Conservation (phyloP, 108 stramenopile species). For the Skeletonema grethae region DNA sequence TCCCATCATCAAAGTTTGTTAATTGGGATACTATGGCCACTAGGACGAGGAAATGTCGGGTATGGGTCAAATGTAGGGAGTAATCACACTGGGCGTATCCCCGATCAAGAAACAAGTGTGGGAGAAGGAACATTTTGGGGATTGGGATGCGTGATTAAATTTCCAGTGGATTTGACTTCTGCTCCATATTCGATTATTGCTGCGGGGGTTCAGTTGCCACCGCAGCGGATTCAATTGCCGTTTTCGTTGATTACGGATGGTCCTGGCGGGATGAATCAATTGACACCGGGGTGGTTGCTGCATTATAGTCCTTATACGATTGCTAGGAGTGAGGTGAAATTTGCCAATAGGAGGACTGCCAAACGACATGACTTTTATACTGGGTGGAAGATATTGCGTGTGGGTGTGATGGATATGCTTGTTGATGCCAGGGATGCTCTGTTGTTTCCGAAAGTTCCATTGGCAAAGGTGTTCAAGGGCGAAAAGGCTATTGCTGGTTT, state of each 20-base stretch:
- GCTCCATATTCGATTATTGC: conserved; percentile 94
- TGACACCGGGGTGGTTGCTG: conserved; percentile 92
- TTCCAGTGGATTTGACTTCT: conserved; percentile 82
- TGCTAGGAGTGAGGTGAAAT: conserved; percentile 84
- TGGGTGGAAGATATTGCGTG: conserved; percentile 80
- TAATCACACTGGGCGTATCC: conserved; percentile 94
- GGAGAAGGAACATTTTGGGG: conserved; percentile 97
- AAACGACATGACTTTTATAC: conserved; percentile 74
- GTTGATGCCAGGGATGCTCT: conserved; percentile 56
- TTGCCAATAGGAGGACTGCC: conserved; percentile 68
- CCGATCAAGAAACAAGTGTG: conserved; percentile 89
- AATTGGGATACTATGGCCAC: conserved; percentile 91
- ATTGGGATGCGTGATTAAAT: conserved; percentile 81
- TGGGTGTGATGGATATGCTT: conserved; percentile 63
- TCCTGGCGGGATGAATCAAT: conserved; percentile 61
- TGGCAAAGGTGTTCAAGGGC: conserved; percentile 29
- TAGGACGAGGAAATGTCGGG: conserved; percentile 93
- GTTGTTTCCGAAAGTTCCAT: conserved; percentile 12
- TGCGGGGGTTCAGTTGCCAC: conserved; percentile 86
- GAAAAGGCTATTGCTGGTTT: conserved; percentile 58
- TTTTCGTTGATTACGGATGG: conserved; percentile 80
- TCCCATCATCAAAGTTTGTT: conserved; percentile 90
- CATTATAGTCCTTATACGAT: conserved; percentile 86
- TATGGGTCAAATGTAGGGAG: conserved; percentile 95
- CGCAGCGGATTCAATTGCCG: conserved; percentile 87